Evolutionary conservation across 805 yeast species (phyloP).

Genomic region (Metschnikowia chrysomelidarum): DNA sequence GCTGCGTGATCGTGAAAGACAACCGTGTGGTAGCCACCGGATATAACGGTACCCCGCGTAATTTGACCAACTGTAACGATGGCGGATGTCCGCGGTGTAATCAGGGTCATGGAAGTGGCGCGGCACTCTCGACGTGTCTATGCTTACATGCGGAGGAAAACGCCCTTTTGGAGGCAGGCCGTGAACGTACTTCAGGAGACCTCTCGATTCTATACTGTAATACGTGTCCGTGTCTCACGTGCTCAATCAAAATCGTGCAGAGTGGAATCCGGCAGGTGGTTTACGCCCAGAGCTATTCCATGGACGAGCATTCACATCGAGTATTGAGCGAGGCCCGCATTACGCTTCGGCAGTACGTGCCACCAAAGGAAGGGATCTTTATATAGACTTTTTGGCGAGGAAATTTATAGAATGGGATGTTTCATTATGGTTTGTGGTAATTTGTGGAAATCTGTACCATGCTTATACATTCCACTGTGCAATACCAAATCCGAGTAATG

Average conservation of each 20-base stretch:
- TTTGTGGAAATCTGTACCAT: too few species aligned
- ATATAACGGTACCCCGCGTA: conserved; percentile 95
- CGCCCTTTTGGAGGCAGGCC: conserved; percentile 90
- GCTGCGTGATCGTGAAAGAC: conserved; percentile 89
- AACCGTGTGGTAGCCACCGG: conserved; percentile 92
- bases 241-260: conserved; percentile 93
- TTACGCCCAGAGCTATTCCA: conserved; percentile 86
- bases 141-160: conserved; percentile 98
- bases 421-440: too few species aligned
- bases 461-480: too few species aligned
- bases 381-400: too few species aligned
- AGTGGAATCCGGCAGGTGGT: conserved; percentile 89
- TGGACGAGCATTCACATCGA: conserved; percentile 76
- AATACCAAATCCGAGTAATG: too few species aligned
- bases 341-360: conserved; percentile 50
- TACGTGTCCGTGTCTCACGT: conserved; percentile 96
- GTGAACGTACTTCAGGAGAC: conserved; percentile 68
- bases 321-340: conserved; percentile 78
- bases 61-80: conserved; percentile 82
- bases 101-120: conserved; percentile 59
- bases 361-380: conserved; percentile 41
- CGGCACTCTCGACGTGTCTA: conserved; percentile 74
- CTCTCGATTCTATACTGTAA: conserved; percentile 79
- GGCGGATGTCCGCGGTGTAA: conserved; percentile 96
- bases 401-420: neutral